These are phyloP conservation scores for Backusella luteola DNA, from an alignment of 192 early-diverging fungal species.

Conservation along the genomic window DNA sequence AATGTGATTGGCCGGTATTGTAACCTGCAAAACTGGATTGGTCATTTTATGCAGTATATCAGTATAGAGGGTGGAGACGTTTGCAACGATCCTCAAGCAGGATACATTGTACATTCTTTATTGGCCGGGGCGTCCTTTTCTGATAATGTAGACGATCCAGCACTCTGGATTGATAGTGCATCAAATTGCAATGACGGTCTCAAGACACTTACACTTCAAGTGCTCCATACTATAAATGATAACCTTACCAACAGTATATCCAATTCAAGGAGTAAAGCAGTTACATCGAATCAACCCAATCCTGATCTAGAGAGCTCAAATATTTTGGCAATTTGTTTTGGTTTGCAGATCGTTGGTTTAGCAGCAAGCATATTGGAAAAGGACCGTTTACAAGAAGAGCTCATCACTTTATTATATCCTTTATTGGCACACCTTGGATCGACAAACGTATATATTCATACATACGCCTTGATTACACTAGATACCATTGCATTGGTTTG, in stretches of 20 bases:
- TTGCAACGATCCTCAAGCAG: constrained; percentile 29
- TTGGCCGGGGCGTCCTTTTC: constrained; percentile 25
- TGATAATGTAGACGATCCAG: neutral
- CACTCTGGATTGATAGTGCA: neutral
- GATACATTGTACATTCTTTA: constrained; percentile 35
- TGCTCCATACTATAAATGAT: neutral
- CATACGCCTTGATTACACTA: constrained; percentile 41
- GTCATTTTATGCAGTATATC: constrained; percentile 36
- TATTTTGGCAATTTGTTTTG: constrained; percentile 24
- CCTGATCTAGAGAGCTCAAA: constrained; percentile 1
- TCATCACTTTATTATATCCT: constrained; percentile 43
- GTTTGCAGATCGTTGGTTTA: constrained; percentile 21
- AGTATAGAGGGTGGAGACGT: neutral
- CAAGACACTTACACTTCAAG: neutral
- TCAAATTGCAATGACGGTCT: neutral
- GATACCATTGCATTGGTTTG: constrained; percentile 43
- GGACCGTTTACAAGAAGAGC: constrained; percentile 24
- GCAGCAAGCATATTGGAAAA: constrained; percentile 8
- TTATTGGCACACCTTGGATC: constrained; percentile 46
- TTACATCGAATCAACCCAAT: neutral
- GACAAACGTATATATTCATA: constrained; percentile 38
- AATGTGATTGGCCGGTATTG: constrained; percentile 29
- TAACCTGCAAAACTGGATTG: constrained; percentile 27
- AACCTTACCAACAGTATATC: neutral
- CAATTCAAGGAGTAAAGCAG: neutral